phyloP scores from a whole-genome alignment of 2,329 filamentous ascomycete genomes.

The Aspergillus sp. region DNA sequence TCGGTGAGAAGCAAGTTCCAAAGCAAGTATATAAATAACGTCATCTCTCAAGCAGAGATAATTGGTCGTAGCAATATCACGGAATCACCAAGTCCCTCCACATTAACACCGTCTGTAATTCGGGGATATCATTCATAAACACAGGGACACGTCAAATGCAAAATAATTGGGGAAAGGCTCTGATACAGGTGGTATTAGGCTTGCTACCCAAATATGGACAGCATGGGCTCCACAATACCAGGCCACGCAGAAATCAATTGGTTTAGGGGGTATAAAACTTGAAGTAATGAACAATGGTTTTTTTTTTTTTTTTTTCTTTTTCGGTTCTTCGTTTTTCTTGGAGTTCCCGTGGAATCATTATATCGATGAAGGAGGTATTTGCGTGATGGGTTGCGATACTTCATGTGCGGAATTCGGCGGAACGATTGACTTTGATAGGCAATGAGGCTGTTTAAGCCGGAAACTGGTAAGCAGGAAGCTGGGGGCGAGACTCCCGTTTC shows the following conservation, averaged over 20 bases:
- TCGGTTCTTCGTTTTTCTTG: slow-evolving; percentile 2
- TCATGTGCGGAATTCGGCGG: not conserved
- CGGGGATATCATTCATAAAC: slow-evolving; percentile 18
- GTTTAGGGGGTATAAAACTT: slow-evolving; percentile 26
- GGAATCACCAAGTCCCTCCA: slow-evolving; percentile 8
- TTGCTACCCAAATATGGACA: slow-evolving; percentile 4
- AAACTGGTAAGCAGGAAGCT: slow-evolving; percentile 31
- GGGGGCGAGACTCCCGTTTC: slow-evolving; percentile 39
- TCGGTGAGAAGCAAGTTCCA: not conserved
- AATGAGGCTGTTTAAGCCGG: slow-evolving; percentile 13
- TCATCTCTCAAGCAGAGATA: not conserved
- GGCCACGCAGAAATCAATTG: slow-evolving; percentile 15
- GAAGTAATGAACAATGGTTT: slow-evolving; percentile 12
- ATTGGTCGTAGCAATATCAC: not conserved
- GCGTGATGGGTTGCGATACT: not conserved
- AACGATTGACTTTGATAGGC: not conserved
- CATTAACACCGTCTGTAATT: slow-evolving; percentile 14
- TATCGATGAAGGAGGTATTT: not conserved
- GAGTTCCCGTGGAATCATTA: not conserved
- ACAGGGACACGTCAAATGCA: slow-evolving; percentile 10
- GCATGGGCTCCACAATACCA: slow-evolving; percentile 5
- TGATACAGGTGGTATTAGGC: slow-evolving; percentile 15
- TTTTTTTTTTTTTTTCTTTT: not conserved
- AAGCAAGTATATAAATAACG: not conserved
- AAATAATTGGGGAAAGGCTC: slow-evolving; percentile 7